Conservation (phyloP, 495 filamentous ascomycete species). For the Neurospora tetrasperma region DNA sequence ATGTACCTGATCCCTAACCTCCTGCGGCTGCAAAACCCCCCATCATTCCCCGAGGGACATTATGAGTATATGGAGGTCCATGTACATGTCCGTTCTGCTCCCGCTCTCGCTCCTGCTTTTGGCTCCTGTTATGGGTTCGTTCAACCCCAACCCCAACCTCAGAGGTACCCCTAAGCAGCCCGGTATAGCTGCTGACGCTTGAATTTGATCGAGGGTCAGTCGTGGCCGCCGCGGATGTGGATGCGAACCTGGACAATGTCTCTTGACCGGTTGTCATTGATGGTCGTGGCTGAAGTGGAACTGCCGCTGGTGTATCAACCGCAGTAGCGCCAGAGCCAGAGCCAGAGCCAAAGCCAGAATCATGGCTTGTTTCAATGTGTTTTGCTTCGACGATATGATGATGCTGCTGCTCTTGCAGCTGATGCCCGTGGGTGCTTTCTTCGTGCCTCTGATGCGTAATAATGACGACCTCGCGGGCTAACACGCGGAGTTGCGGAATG, state of each 20-base stretch:
- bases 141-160: not conserved
- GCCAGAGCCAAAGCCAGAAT: not conserved
- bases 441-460: constrained; percentile 5
- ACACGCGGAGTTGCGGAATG: constrained; percentile 24
- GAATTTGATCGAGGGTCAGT: not conserved
- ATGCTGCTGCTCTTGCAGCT: not conserved
- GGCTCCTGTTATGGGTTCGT: not conserved
- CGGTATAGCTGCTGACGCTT: not conserved
- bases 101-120: not conserved
- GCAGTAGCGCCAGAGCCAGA: not conserved
- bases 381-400: not conserved
- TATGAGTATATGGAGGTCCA: not conserved
- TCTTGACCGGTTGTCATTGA: not conserved
- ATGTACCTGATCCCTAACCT: constrained; percentile 9
- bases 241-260: not conserved
- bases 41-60: not conserved
- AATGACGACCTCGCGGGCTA: constrained; percentile 13
- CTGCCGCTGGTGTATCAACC: not conserved
- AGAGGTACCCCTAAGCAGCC: not conserved
- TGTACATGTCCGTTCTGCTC: not conserved
- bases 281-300: not conserved
- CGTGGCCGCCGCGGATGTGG: not conserved
- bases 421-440: not conserved
- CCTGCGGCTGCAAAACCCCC: constrained; percentile 10
- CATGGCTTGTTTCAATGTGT: not conserved